A percentile compares a stretch with the other conserved stretches of the same genome.
These are phyloP conservation scores for Backusella sp. DNA, from an alignment of 192 early-diverging fungal genomes.

Conservation along the genomic window DNA sequence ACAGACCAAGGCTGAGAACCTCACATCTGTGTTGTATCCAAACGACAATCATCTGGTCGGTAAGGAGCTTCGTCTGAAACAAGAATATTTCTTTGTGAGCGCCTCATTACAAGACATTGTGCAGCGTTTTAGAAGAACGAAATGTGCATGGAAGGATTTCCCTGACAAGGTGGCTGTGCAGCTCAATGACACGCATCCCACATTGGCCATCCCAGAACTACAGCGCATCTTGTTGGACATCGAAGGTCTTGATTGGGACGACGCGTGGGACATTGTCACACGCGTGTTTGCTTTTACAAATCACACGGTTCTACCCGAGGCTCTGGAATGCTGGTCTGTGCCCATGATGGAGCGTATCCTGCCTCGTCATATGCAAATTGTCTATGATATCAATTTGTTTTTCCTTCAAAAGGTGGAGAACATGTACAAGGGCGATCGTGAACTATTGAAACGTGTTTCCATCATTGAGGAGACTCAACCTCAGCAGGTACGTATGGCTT, in stretches of 20 bases:
- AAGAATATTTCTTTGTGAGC: slow-evolving; percentile 96
- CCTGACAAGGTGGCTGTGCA: slow-evolving; percentile 94
- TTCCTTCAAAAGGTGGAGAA: slow-evolving; percentile 94
- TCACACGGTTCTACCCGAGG: slow-evolving; percentile 98
- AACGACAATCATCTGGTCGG: slow-evolving; percentile 98
- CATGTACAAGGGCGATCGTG: slow-evolving; percentile 82
- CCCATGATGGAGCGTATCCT: slow-evolving; percentile 90
- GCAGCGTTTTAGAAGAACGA: slow-evolving; percentile 89
- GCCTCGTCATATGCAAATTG: slow-evolving; percentile 97
- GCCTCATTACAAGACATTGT: slow-evolving; percentile 87
- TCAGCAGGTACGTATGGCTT: slow-evolving; percentile 97
- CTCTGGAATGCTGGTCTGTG: slow-evolving; percentile 97
- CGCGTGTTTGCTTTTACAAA: slow-evolving; percentile 97
- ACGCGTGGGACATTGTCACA: slow-evolving; percentile 89
- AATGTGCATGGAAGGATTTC: slow-evolving; percentile 83
- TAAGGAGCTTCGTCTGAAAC: slow-evolving; percentile 95
- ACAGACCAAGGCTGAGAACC: slow-evolving; percentile 89
- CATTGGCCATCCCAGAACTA: slow-evolving; percentile 91
- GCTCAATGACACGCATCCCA: slow-evolving; percentile 98
- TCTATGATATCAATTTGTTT: slow-evolving; percentile 98
- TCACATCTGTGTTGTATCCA: slow-evolving; percentile 94
- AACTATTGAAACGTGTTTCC: slow-evolving; percentile 81
- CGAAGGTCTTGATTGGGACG: slow-evolving; percentile 90
- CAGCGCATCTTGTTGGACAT: slow-evolving; percentile 93
- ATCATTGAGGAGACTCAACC: slow-evolving; percentile 92